Evolutionary conservation across 2,329 filamentous ascomycete genomes (phyloP), one percentile per base, ranked within the genome.

Genomic region (Fusarium cicatricum): DNA sequence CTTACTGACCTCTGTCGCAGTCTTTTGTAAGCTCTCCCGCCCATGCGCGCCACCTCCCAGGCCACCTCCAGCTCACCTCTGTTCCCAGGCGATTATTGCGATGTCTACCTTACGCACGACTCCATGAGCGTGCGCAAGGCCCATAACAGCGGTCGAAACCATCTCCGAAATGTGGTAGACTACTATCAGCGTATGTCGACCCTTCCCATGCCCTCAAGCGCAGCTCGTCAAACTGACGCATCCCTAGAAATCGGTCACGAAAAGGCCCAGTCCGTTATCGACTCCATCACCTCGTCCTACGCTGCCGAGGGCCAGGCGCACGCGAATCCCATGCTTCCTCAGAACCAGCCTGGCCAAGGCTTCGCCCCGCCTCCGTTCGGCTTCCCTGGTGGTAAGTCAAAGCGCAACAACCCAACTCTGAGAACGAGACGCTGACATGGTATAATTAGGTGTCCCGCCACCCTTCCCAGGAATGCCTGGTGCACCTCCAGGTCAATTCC

Each of bases 51-150:
- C 33, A 32, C 52, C 43, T 33, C 48, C n/a, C 34, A 17, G 56
- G 43, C 39, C 57, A 41, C 52, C 52, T 52, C 62, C 28, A 23
- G 56, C 65, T 71, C 46, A 70, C 58, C 60, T 53, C 46, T 83
- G 78, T 17, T 19, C 15, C 46, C 34, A 78, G 77, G 93, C 84
- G 95, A 99, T 77, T 99, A 99, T 79, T 99, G 95, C 85, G 95
- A 99, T 90, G 95, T 99, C 77, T 99, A 99, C 85, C 90, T 99
- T 70, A 99, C 95, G 67, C 95, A 99, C 85, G 95, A 99, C 84
- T 97, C 92, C 39, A 98, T 98, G 94, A 97, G 92, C 79, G 95
- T 99, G 78, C 93, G 95, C 70, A 98, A 98, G 81, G 95, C 95
- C 43, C 95, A 99, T 79, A 99, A 99, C 82, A 90, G 87, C 74